Base-by-base conservation (phyloP, 2,329 filamentous ascomycete genomes). In the Talaromyces atroroseus region DNA sequence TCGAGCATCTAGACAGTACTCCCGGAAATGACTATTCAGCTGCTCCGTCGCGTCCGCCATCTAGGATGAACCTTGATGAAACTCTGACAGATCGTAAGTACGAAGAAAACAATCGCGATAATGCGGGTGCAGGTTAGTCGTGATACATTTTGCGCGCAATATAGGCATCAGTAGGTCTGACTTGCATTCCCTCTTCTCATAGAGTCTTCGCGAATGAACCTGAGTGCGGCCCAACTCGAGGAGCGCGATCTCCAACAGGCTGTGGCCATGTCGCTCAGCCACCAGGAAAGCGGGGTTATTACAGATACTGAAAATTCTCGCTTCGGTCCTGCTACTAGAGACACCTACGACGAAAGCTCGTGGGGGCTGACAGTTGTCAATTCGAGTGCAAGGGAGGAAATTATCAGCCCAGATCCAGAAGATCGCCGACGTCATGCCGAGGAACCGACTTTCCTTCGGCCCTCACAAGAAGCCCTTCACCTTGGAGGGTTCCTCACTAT, bases 401-500 rank as follows among this genome's bases (percentile, higher is more conserved):
- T 82, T 23, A 76, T 80, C 34, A 82, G 84, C 63, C 78, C 79
- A 1, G 73, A 80, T 38, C 75, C 79, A 0, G 68, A 71, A 56
- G 76, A 80, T 60, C 74, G 80, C 53, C 77, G 73, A 64, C 76
- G 78, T 58, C 66, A 73, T 20, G 63, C 71, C 5, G 75, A 71
- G 34, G 75, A 81, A 60, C 84, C 83, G 14, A 77, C 77, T 16
- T 82, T 86, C 57, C 69, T 86, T 52, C 83, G 83, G 57, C 81
- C 81, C 16, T 71, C 79, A 2, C 73, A 78, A 12, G 74, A 77
- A 45, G 74, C 72, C 44, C 75, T 81, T 57, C 82, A 82, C 62
- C 70, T 85, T n/a, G 78, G 80, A 26, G 79, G 78, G 3, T 70
- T 85, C 20, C 64, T 87, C 45, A 84, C 82, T 5, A 84, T 87